Evolutionary conservation across 441 rosid genomes (phyloP), one percentile per base, ranked within the genome.

Genomic region (Macaranga tanarius): DNA sequence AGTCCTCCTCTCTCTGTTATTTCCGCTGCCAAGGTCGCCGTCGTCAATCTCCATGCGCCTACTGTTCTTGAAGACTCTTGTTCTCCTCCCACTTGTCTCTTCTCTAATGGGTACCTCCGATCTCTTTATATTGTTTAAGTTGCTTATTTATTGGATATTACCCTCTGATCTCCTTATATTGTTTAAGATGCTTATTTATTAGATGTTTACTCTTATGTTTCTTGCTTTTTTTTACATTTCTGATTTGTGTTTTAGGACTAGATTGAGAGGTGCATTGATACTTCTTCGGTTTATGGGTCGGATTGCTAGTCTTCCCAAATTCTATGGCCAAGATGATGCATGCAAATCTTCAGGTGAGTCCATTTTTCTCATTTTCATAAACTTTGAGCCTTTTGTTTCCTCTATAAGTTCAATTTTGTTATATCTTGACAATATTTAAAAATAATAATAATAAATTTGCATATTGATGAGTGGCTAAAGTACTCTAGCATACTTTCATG

Each of bases 381-480:
- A 54, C 25, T 20, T 19, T 11, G 0, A 8, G 13, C n/a, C n/a
- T 20, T 55, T 55, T n/a, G n/a, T 55, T 22, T 55, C 8, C 12
- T 42, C 11, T 42, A n/a, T n/a, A 19, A 26, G 15, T 22, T 16
- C 4, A 3, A 7, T 45, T 20, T 23, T 67, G 59, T 10, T 67
- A 38, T 8, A 61, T 1, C 10, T 26, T 70, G 45, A 58, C 20
- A 16, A 51, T 23, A 0, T 12, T 60, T 26, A 45, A 45, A 10
- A 9, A 10, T 4, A 6, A 54, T 5, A 34, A 34, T 1, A 4
- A n/a, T n/a, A 25, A 9, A 19, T 75, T 63, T 50, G 13, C 79
- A 95, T 97, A 82, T 95, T 75, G 99, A 92, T 80, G 86, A 87
- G 83, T 95, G 91, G 95, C 75, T 95, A 51, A 96, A 92, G 1